Percentiles rank a stretch among this genome's conserved stretches.
phyloP scores from a whole-genome alignment of 345 rosid genomes.

The Citrus glauca region DNA sequence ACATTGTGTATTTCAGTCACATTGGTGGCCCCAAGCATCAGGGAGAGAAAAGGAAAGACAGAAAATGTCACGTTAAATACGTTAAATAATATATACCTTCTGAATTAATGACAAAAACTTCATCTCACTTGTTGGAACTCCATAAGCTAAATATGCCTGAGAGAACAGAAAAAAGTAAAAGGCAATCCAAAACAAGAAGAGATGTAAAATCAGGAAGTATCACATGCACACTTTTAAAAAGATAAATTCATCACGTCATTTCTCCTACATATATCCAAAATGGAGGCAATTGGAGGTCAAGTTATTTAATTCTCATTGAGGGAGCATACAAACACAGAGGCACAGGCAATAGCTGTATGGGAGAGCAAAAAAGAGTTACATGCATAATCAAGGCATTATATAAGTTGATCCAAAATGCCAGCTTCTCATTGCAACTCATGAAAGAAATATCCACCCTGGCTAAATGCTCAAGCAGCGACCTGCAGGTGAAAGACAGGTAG shows the following conservation, averaged over 20 bases:
- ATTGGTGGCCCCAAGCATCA: conserved; percentile 1
- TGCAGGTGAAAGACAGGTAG: conserved; percentile 14
- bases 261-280: conserved; percentile 1
- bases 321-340: background rate
- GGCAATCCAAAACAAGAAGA: background rate
- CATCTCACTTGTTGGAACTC: conserved; percentile 52
- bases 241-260: background rate
- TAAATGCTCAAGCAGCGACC: conserved; percentile 64
- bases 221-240: background rate
- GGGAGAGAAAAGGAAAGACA: background rate
- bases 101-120: conserved; percentile 60
- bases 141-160: conserved; percentile 69
- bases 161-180: conserved; percentile 11
- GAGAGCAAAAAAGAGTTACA: conserved; percentile 30
- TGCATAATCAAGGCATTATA: conserved; percentile 75
- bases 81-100: conserved; percentile 36
- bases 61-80: background rate
- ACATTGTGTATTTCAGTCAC: conserved; percentile 17
- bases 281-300: conserved; percentile 4
- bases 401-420: conserved; percentile 72
- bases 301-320: background rate
- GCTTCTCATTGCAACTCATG: conserved; percentile 47
- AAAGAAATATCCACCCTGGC: conserved; percentile 44
- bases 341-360: background rate
- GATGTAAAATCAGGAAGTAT: background rate